Evolutionary conservation across 2,329 filamentous ascomycete species (phyloP), one percentile per base, ranked within the genome.

Genomic region (Talaromyces albobiverticillius): DNA sequence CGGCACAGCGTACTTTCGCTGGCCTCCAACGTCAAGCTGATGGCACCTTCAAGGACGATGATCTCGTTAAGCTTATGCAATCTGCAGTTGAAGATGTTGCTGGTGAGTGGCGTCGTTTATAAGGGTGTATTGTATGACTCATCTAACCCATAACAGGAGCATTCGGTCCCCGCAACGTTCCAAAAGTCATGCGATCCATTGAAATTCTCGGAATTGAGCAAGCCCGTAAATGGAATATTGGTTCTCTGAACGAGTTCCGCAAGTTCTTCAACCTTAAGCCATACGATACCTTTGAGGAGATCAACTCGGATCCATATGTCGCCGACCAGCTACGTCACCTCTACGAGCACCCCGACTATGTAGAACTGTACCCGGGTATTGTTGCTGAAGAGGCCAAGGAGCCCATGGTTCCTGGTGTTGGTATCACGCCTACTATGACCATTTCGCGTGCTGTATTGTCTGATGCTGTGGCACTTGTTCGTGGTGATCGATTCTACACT

Each of bases 191-290:
- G 80, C 83, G 84, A 58, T 82, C 85, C 1, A 81, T 94, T 22
- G 90, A 94, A 69, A 87, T 92, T 40, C 74, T 93, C 3, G 89
- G 89, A 29, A 93, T 94, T 50, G 77, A 89, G 38, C 88, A 90
- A 57, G 86, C 87, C 5, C 79, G 90, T 25, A 81, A 82, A 57
- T 94, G 90, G 89, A 64, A 68, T 41, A 59, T 67, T 43, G 68
- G 64, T 10, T 71, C 71, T 13, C 57, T 74, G 52, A 74, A 74
- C 50, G 84, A 87, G 64, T 85, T 87, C 69, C 76, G 85, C 7
- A 75, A 80, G 54, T 85, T 85, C 65, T 86, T 87, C 61, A 78
- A 79, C 1, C 73, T 87, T 36, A 77, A 81, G 64, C 75, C 74
- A 18, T 79, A 86, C 64, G 67, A 76, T 23, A 79, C 67, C 0